Evolutionary conservation across 1,284 basidiomycete species (phyloP).

Genomic region (Marasmius tenuissimus): DNA sequence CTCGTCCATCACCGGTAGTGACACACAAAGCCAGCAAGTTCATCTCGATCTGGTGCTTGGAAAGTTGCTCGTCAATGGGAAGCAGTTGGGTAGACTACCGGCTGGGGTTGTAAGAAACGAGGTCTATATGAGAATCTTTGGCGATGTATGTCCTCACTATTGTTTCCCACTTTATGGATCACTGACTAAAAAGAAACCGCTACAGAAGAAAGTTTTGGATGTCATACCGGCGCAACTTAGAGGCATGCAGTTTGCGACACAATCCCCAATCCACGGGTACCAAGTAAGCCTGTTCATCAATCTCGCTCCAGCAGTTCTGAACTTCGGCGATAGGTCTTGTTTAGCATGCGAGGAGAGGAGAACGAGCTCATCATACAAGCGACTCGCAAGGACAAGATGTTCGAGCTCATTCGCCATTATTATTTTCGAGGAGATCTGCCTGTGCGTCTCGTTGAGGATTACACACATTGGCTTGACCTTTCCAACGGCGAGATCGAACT

Average conservation of each 20-base stretch:
- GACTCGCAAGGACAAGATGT: conserved; percentile 10
- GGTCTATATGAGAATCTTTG: too few species aligned
- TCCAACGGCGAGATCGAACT: conserved; percentile 11
- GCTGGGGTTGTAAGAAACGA: too few species aligned
- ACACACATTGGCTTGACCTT: conserved; percentile 41
- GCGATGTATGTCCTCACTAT: too few species aligned
- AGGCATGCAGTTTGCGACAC: not conserved
- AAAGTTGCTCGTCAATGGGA: too few species aligned
- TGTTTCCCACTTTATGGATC: not conserved
- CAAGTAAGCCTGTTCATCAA: not conserved
- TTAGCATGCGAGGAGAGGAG: conserved; percentile 22
- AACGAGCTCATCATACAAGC: conserved; percentile 30
- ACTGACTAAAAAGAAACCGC: not conserved
- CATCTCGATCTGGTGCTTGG: too few species aligned
- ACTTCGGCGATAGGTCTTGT: conserved; percentile 29
- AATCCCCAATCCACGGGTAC: not conserved
- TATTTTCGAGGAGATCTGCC: conserved; percentile 38
- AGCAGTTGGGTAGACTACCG: too few species aligned
- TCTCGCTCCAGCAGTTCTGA: not conserved
- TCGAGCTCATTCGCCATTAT: conserved; percentile 37
- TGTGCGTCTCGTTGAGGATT: conserved; percentile 26
- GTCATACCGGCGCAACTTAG: not conserved
- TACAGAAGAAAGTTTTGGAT: not conserved
- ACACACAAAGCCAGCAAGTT: too few species aligned
- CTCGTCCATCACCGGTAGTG: too few species aligned